Evolutionary conservation across 2,329 filamentous ascomycete genomes (phyloP).

Genomic region (Orbilia blumenaviensis): DNA sequence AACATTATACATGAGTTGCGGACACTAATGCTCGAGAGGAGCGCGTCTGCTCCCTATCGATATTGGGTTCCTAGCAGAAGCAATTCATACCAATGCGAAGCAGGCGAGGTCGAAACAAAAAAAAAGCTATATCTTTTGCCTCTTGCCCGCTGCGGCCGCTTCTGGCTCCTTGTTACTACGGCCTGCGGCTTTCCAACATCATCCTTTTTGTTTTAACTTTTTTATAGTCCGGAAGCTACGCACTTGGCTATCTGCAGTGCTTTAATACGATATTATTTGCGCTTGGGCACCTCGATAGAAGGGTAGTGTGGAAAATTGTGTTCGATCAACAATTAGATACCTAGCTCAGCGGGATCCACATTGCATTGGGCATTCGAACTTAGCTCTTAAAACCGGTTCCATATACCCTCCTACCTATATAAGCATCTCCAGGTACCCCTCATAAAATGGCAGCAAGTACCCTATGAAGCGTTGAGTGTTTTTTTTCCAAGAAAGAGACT

Average conservation of each 20-base stretch:
- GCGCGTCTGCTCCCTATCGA: conserved; percentile 9
- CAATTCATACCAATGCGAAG: background rate
- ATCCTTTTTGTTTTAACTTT: background rate
- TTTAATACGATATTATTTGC: background rate
- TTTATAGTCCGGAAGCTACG: background rate
- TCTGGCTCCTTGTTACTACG: background rate
- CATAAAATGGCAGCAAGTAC: conserved; percentile 10
- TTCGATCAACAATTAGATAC: background rate
- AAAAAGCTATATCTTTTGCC: conserved; percentile 12
- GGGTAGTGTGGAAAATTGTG: background rate
- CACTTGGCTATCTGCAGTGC: background rate
- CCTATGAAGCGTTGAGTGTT: background rate
- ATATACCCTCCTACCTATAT: conserved; percentile 16
- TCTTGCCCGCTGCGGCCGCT: background rate
- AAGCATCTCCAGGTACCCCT: conserved; percentile 2
- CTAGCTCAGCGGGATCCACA: background rate
- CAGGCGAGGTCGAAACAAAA: background rate
- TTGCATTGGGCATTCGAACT: background rate
- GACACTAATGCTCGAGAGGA: conserved; percentile 11
- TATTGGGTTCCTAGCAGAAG: background rate
- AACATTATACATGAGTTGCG: conserved; percentile 3
- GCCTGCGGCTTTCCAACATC: background rate
- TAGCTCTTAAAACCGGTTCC: background rate
- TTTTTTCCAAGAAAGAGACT: background rate
- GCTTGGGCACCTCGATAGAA: background rate